Conservation (phyloP, 306 rosid genomes). For the Hippophae tibetana region DNA sequence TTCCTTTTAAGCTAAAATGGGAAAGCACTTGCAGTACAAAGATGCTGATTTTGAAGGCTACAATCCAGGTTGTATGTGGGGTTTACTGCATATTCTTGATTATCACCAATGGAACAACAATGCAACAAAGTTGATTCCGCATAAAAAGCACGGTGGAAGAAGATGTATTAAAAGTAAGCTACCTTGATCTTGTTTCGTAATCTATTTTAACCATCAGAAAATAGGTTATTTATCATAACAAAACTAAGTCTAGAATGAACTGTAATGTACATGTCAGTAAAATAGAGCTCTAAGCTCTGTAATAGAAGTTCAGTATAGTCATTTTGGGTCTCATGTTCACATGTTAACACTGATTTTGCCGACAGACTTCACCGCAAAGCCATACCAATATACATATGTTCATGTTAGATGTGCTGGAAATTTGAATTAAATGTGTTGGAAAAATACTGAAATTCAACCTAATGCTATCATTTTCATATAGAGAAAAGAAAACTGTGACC, state of each 20-base stretch:
- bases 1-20: slow-evolving; percentile 33
- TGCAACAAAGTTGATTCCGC: slow-evolving; percentile 46
- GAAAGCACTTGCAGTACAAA: slow-evolving; percentile 33
- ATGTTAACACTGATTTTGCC: not conserved
- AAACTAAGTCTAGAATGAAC: not conserved
- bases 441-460: too few relatives aligned
- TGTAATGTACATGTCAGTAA: not conserved
- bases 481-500: too few relatives aligned
- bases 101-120: slow-evolving; percentile 53
- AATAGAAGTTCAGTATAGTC: not conserved
- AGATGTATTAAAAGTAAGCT: slow-evolving; percentile 39
- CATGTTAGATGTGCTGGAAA: not conserved
- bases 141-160: slow-evolving; percentile 33
- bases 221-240: not conserved
- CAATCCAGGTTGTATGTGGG: slow-evolving; percentile 65
- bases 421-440: too few relatives aligned
- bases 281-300: not conserved
- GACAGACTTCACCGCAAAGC: not conserved
- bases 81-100: slow-evolving; percentile 48
- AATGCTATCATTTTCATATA: too few relatives aligned
- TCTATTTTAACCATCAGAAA: not conserved
- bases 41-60: slow-evolving; percentile 29
- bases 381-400: not conserved
- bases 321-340: not conserved
- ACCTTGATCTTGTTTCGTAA: slow-evolving; percentile 4